Percentiles rank a stretch among this genome's conserved stretches.
phyloP scores from a whole-genome alignment of 2,329 filamentous ascomycete genomes.

The Lachnellula suecica region DNA sequence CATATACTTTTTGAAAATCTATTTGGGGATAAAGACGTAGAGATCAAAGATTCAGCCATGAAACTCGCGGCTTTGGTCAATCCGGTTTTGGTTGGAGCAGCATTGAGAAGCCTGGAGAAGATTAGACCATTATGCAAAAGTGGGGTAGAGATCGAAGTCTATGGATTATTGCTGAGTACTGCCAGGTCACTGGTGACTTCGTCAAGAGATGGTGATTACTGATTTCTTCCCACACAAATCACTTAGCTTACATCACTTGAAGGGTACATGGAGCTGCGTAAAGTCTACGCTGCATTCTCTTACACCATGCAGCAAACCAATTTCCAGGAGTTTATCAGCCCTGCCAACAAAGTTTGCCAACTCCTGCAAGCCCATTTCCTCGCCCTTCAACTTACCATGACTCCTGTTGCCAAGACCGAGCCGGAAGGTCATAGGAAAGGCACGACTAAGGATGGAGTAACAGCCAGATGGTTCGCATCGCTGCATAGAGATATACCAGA shows the following conservation, averaged over 20 bases:
- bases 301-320: constrained; percentile 20
- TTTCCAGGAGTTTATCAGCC: constrained; percentile 21
- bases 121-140: constrained; percentile 43
- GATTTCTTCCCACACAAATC: neutral
- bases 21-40: constrained; percentile 41
- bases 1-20: constrained; percentile 51
- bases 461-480: constrained; percentile 15
- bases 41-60: constrained; percentile 45
- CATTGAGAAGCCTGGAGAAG: constrained; percentile 43
- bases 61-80: constrained; percentile 44
- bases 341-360: constrained; percentile 18
- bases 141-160: constrained; percentile 47
- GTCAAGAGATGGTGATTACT: constrained; percentile 22
- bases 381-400: constrained; percentile 27
- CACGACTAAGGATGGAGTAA: neutral
- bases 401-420: constrained; percentile 20
- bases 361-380: constrained; percentile 29
- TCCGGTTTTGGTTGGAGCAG: constrained; percentile 45
- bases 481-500: constrained; percentile 19
- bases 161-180: constrained; percentile 44
- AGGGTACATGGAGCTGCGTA: constrained; percentile 23
- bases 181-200: constrained; percentile 32
- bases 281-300: constrained; percentile 22
- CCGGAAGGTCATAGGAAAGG: neutral
- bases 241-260: neutral